phyloP scores from a whole-genome alignment of 257 asterid species.

The Solanum paucissectum region DNA sequence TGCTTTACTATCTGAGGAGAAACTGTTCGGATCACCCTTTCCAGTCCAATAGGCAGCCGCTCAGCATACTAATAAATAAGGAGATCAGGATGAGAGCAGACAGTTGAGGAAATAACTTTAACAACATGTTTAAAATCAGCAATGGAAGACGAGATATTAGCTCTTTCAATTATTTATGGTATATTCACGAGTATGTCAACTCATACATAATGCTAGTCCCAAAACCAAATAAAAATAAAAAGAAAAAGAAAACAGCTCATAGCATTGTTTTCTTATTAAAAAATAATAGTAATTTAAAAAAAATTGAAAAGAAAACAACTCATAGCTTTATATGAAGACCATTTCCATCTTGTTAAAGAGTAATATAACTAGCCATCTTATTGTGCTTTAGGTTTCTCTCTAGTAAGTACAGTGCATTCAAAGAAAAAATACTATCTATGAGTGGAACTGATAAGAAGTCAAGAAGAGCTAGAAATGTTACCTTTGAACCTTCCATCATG shows the following conservation, averaged over 20 bases:
- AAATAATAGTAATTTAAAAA: not conserved
- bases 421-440: not conserved
- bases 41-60: conserved; percentile 81
- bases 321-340: not conserved
- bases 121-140: not conserved
- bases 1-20: conserved; percentile 64
- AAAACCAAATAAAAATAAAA: not conserved
- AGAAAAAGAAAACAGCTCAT: not conserved
- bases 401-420: not conserved
- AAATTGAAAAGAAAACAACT: not conserved
- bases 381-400: not conserved
- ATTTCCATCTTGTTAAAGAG: not conserved
- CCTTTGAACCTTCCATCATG: conserved; percentile 98
- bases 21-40: conserved; percentile 77
- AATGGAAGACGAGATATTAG: not conserved
- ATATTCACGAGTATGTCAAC: not conserved
- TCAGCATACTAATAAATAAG: conserved; percentile 69
- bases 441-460: not conserved
- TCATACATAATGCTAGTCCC: not conserved
- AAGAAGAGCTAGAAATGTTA: conserved; percentile 1
- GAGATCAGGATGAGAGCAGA: not conserved
- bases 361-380: not conserved
- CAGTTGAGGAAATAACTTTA: not conserved
- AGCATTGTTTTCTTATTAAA: not conserved
- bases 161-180: not conserved